These are phyloP conservation scores for Neurospora sp. DNA, from an alignment of 495 filamentous ascomycete genomes.

Conservation along the genomic window DNA sequence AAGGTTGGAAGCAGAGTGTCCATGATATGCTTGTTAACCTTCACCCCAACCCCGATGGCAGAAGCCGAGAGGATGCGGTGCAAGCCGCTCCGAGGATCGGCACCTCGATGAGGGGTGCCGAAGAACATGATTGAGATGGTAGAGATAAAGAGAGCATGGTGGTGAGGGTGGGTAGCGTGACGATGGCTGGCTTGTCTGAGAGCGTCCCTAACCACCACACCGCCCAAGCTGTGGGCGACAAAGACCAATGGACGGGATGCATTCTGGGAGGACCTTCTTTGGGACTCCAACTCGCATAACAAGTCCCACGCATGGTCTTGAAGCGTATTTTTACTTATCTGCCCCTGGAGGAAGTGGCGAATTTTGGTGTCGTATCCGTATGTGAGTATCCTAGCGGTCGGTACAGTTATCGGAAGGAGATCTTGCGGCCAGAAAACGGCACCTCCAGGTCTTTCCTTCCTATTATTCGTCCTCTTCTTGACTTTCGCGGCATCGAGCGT, in stretches of 20 bases:
- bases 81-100: background rate
- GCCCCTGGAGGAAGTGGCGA: background rate
- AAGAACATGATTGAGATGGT: background rate
- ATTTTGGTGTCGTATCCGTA: slow-evolving; percentile 18
- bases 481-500: background rate
- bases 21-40: background rate
- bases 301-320: background rate
- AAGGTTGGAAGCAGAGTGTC: background rate
- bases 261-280: background rate
- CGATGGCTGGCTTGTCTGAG: background rate
- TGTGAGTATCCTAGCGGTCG: slow-evolving; percentile 16
- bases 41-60: background rate
- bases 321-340: background rate
- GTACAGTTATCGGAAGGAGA: slow-evolving; percentile 11
- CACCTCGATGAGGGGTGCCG: background rate
- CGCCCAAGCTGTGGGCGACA: background rate
- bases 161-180: background rate
- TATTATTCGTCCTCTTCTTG: background rate
- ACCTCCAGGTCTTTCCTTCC: background rate
- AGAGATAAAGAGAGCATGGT: background rate
- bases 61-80: background rate
- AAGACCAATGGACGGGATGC: background rate
- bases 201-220: background rate
- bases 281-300: background rate
- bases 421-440: slow-evolving; percentile 13